Evolutionary conservation across 2,329 filamentous ascomycete genomes (phyloP).

Genomic region (Thelonectria blattea): DNA sequence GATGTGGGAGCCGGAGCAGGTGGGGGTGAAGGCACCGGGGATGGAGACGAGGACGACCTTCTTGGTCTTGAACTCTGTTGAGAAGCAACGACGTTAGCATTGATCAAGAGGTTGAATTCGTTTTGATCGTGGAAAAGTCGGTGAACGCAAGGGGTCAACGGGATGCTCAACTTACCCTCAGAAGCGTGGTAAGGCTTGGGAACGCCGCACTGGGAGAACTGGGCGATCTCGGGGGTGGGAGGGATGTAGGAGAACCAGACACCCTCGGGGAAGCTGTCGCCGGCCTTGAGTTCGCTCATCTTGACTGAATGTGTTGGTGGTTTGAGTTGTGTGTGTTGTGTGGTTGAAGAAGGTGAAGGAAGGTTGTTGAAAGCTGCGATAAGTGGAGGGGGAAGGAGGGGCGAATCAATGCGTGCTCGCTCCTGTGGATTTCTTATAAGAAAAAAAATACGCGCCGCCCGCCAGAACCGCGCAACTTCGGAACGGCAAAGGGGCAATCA

Average conservation of each 20-base stretch:
- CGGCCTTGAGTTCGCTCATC: conserved; percentile 74
- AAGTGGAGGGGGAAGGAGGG: conserved; percentile 14
- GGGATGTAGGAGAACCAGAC: conserved; percentile 86
- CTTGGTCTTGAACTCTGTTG: conserved; percentile 61
- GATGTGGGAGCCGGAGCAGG: conserved; percentile 82
- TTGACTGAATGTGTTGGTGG: conserved; percentile 19
- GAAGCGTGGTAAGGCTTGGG: conserved; percentile 80
- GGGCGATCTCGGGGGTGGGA: conserved; percentile 70
- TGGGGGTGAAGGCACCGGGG: conserved; percentile 82
- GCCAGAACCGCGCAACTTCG: conserved; percentile 15
- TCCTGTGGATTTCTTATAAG: conserved; percentile 7
- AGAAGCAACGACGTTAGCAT: conserved; percentile 9
- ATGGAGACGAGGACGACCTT: conserved; percentile 63
- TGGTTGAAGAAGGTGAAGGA: conserved; percentile 10
- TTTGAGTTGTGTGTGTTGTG: background rate
- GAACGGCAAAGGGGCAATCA: background rate
- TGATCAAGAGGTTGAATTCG: background rate
- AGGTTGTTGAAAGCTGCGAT: conserved; percentile 5
- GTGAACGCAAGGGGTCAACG: conserved; percentile 4
- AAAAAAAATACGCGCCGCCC: background rate
- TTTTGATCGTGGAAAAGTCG: conserved; percentile 8
- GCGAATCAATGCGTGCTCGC: conserved; percentile 11
- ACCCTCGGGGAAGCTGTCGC: conserved; percentile 81
- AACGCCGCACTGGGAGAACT: conserved; percentile 77
- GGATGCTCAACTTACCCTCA: conserved; percentile 59